Evolutionary conservation across 768 basidiomycete genomes (phyloP), one percentile per base, ranked within the genome.

Genomic region (Sarcodon sp.): DNA sequence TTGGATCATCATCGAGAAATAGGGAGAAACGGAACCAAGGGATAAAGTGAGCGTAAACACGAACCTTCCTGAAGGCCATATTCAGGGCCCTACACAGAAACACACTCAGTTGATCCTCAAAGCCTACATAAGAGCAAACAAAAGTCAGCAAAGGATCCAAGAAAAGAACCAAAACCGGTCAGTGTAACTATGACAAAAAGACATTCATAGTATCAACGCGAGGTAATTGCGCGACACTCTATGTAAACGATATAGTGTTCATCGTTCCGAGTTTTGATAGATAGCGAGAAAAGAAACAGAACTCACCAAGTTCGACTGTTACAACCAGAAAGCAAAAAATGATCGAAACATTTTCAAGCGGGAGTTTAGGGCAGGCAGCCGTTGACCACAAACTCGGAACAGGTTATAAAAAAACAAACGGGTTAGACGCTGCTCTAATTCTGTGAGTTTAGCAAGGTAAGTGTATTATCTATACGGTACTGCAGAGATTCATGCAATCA

Each of bases 161-260:
- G 27, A 35, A 33, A 34, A 33, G 38, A 43, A 13, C 13, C 9
- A 54, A 45, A 65, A 73, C 75, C 68, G 71, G 76, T 87, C 85
- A 87, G 85, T 81, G 85, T 87, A 87, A 87, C 85, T 86, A 87
- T 87, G 85, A 87, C 85, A 83, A 75, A 69, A 73, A 27, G 21
- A 27, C 27, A 70, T 43, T 43, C 49, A 49, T 61, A 61, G 61
- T 62, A 69, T 66, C 83, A 78, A 59, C 64, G 68, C 70, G 68
- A 73, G 75, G 76, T 76, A 64, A 68, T 59, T 54, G 62, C 61
- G 61, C 62, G 67, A 69, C 68, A 65, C 79, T 79, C 74, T 66
- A 62, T 68, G 56, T 50, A 58, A 63, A 61, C 60, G 53, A 64
- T 63, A 56, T 58, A 59, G 59, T 58, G 73, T 65, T 80, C 83